Conservation (phyloP, 169 alveolate genomes). For the Plasmodium ovale region DNA sequence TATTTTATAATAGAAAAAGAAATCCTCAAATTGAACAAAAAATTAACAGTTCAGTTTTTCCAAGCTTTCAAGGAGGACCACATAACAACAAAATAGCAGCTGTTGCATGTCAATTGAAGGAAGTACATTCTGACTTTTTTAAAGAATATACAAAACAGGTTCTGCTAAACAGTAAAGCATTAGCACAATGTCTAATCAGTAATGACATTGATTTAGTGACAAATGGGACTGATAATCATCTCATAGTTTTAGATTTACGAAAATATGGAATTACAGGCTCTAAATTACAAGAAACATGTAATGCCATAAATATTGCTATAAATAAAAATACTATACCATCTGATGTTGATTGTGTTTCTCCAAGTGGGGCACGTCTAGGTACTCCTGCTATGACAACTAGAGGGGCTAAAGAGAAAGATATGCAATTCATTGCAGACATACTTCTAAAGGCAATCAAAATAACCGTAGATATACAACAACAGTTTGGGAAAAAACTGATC, state of each 20-base stretch:
- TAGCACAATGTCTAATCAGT: slow-evolving; percentile 85
- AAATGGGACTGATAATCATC: slow-evolving; percentile 96
- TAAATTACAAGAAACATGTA: slow-evolving; percentile 90
- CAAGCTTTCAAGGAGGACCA: slow-evolving; percentile 98
- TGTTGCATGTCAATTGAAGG: slow-evolving; percentile 89
- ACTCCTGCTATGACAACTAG: slow-evolving; percentile 96
- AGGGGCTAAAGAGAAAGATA: slow-evolving; percentile 92
- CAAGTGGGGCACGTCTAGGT: slow-evolving; percentile 95
- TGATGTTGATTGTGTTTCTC: slow-evolving; percentile 89
- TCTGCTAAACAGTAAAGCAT: slow-evolving; percentile 85
- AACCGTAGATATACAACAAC: slow-evolving; percentile 78
- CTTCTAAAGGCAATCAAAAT: slow-evolving; percentile 80
- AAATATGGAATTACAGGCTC: slow-evolving; percentile 90
- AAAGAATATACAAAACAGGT: slow-evolving; percentile 84
- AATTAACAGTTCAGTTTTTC: slow-evolving; percentile 96
- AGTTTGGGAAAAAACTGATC: slow-evolving; percentile 77
- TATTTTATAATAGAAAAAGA: slow-evolving; percentile 91
- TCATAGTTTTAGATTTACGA: slow-evolving; percentile 89
- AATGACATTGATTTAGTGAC: slow-evolving; percentile 86
- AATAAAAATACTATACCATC: slow-evolving; percentile 92
- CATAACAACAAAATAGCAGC: slow-evolving; percentile 93
- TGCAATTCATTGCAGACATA: slow-evolving; percentile 84
- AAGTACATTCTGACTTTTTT: slow-evolving; percentile 82
- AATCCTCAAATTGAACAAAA: slow-evolving; percentile 89
- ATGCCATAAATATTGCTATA: slow-evolving; percentile 86